A percentile compares a stretch with the other conserved stretches of the same genome.
These are phyloP conservation scores for Aspergillus sclerotioniger DNA, from an alignment of 495 filamentous ascomycete genomes.

Conservation along the genomic window DNA sequence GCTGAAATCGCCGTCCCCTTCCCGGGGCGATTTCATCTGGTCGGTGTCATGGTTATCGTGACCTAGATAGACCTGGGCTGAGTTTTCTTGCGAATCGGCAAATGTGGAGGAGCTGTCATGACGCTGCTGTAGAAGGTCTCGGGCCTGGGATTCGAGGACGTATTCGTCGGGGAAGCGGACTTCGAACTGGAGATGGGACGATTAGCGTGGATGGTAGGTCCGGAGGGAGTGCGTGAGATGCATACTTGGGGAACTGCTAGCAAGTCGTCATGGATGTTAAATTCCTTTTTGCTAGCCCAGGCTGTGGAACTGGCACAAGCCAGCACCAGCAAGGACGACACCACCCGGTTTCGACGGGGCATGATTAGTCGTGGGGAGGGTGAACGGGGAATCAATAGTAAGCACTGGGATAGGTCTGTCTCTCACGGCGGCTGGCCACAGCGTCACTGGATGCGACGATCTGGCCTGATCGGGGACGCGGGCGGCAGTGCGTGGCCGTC, in stretches of 20 bases:
- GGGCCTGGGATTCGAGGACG: conserved; percentile 69
- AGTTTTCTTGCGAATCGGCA: conserved; percentile 11
- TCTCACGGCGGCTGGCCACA: not conserved
- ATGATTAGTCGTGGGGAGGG: conserved; percentile 17
- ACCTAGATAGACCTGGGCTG: conserved; percentile 28
- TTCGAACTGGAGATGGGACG: conserved; percentile 61
- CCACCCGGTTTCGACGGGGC: conserved; percentile 24
- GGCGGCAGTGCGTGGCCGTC: not conserved
- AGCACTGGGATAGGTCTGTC: not conserved
- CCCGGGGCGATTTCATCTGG: not conserved
- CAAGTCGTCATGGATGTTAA: conserved; percentile 87
- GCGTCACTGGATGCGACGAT: conserved; percentile 6
- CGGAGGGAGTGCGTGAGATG: conserved; percentile 5
- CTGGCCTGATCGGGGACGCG: conserved; percentile 8
- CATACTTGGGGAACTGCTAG: conserved; percentile 87
- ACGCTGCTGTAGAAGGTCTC: conserved; percentile 50
- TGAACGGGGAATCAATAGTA: not conserved
- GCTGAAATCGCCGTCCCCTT: conserved; percentile 14
- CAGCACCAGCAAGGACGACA: conserved; percentile 31
- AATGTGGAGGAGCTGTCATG: conserved; percentile 17
- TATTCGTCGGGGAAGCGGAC: conserved; percentile 73
- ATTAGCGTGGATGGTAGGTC: conserved; percentile 9
- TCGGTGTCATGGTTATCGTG: conserved; percentile 14
- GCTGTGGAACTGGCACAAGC: conserved; percentile 39
- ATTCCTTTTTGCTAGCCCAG: conserved; percentile 56